Evolutionary conservation across 495 filamentous ascomycete genomes (phyloP), one percentile per base, ranked within the genome.

Genomic region (Apodospora peruviana): DNA sequence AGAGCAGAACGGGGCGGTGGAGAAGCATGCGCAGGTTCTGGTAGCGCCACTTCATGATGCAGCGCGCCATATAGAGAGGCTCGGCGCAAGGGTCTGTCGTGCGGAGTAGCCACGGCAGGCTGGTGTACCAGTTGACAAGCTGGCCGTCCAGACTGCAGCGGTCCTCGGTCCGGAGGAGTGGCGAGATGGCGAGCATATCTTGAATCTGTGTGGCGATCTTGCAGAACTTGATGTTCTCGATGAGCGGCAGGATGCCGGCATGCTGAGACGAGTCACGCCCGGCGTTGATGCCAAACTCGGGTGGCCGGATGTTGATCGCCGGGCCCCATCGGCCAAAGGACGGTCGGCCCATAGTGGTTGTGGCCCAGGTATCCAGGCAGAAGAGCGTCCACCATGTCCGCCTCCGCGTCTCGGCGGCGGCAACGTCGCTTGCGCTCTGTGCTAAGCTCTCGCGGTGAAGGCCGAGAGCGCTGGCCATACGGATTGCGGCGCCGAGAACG

Each of bases 31-130:
- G 83, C 45, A 87, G 78, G 56, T 87, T 88, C 59, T 83, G 80
- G 62, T 85, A 90, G 14, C 86, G 77, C 87, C 87, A 91, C 59
- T 87, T 84, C 84, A 89, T 90, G 56, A 90, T 79, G 45, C 81
- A 81, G 47, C 85, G 74, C 0, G 83, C 80, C 47, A 83, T 83
- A 50, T 79, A 78, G 21, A 90, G 77, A 1, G 83, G 79, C 52
- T 86, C 83, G 0, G 84, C 81, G 64, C 84, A 87, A 2, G 83
- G 79, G 54, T 86, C 79, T 23, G 80, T 82, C 11, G 81, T 80
- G 47, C 79, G 77, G 19, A 91, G 76, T 4, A 90, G 77, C 59
- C 81, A 82, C 0, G 87, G 87, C 0, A 91, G 77, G 24, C 78
- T 81, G 22, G 83, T 77, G 66, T 84, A 83, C 86, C 86, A 90